phyloP scores from a whole-genome alignment of 2,329 filamentous ascomycete genomes.

The Aureobasidium sp. region DNA sequence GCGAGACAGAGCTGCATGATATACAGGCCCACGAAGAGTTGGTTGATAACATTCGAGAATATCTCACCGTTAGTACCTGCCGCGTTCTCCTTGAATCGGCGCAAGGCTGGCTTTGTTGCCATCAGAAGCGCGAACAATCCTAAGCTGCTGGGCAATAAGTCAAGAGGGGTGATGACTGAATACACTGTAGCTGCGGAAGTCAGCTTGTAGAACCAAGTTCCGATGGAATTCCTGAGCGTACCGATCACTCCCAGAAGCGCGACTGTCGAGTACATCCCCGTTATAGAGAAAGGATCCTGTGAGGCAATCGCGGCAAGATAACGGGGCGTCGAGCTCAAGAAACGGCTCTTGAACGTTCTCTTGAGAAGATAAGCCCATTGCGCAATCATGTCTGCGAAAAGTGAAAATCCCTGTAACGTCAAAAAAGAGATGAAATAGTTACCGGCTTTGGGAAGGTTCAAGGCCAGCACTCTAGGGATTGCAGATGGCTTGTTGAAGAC shows the following conservation, averaged over 20 bases:
- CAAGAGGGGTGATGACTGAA: background rate
- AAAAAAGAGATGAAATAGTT: conserved; percentile 1
- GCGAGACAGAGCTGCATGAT: background rate
- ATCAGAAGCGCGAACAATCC: background rate
- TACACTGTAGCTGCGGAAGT: background rate
- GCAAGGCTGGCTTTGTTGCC: background rate
- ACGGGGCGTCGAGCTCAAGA: background rate
- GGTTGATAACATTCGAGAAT: background rate
- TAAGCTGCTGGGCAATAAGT: background rate
- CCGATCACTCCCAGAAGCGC: background rate
- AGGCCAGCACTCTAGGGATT: background rate
- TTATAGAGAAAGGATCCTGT: background rate
- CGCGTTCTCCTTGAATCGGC: background rate
- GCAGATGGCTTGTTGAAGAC: background rate
- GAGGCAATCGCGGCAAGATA: background rate
- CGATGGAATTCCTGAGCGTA: background rate
- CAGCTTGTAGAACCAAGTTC: background rate
- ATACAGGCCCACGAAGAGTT: background rate
- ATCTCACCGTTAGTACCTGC: background rate
- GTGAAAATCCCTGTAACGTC: background rate
- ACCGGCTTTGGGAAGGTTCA: background rate
- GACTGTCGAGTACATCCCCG: background rate
- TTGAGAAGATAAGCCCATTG: background rate
- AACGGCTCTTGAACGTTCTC: background rate
- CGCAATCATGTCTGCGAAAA: background rate